A percentile compares a stretch with the other conserved stretches of the same genome.
phyloP scores from a whole-genome alignment of 371 early-diverging fungal genomes.

The Lichtheimia hyalospora region DNA sequence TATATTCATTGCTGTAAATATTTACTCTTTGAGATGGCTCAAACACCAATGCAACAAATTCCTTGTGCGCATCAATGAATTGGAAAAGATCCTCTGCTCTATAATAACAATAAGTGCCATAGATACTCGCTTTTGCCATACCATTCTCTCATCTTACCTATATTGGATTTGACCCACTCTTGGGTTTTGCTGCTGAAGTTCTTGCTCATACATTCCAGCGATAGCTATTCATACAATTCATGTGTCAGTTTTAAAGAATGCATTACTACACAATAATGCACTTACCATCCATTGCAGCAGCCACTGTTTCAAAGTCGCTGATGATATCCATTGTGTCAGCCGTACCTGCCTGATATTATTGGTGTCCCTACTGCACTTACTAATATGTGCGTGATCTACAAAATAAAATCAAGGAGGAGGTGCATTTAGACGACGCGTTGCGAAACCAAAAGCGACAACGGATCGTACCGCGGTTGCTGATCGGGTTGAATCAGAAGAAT shows the following conservation, averaged over 20 bases:
- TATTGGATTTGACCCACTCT: constrained; percentile 43
- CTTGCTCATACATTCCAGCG: constrained; percentile 39
- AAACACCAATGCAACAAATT: constrained; percentile 49
- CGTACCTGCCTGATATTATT: not conserved
- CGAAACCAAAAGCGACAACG: not conserved
- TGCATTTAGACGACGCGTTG: not conserved
- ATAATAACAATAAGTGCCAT: not conserved
- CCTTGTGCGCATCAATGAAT: constrained; percentile 47
- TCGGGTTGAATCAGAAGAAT: constrained; percentile 14
- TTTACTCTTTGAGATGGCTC: constrained; percentile 18
- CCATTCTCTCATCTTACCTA: constrained; percentile 22
- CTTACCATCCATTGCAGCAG: constrained; percentile 14
- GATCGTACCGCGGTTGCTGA: constrained; percentile 5
- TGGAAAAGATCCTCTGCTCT: constrained; percentile 49
- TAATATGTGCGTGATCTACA: constrained; percentile 15
- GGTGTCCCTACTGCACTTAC: constrained; percentile 4
- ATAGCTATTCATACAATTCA: constrained; percentile 25
- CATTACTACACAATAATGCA: not conserved
- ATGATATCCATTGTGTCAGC: not conserved
- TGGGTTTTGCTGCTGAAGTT: constrained; percentile 42
- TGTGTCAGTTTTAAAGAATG: too few relatives aligned
- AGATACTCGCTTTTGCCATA: not conserved
- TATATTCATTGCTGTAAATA: not conserved
- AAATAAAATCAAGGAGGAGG: not conserved
- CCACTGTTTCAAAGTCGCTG: constrained; percentile 8